Percentiles rank a stretch among this genome's conserved stretches.
Evolutionary conservation across 345 rosid species (phyloP).

Genomic region (Boechera retrofracta): DNA sequence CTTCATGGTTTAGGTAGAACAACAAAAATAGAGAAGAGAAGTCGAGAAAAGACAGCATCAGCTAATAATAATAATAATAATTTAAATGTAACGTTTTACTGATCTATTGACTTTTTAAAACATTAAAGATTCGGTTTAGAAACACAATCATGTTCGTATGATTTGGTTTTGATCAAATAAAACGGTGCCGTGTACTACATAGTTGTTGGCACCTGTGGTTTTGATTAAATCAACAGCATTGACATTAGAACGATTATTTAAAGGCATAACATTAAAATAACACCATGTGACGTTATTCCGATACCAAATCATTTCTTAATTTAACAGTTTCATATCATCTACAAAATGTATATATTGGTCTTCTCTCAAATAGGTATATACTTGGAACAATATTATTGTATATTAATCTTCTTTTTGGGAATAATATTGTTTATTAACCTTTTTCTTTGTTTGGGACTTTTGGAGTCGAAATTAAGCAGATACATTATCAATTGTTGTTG

Average conservation of each 20-base stretch:
- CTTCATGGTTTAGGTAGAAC: slow-evolving; percentile 3
- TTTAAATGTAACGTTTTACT: slow-evolving; percentile 26
- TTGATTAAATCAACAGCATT: slow-evolving; percentile 35
- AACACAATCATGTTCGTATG: slow-evolving; percentile 30
- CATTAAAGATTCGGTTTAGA: slow-evolving; percentile 29
- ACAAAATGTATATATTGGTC: background rate
- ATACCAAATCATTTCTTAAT: background rate
- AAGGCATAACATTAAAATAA: background rate
- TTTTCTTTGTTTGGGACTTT: background rate
- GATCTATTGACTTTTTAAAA: background rate
- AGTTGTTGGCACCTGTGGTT: slow-evolving; percentile 1
- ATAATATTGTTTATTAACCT: background rate
- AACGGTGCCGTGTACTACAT: background rate
- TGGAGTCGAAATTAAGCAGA: background rate
- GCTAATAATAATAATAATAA: background rate
- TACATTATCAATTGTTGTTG: background rate
- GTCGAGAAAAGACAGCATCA: background rate
- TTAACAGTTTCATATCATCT: background rate
- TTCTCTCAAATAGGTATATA: slow-evolving; percentile 6
- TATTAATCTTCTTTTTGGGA: background rate
- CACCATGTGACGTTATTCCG: slow-evolving; percentile 17
- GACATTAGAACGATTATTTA: slow-evolving; percentile 2
- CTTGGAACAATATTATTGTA: background rate
- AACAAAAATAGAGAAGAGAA: background rate
- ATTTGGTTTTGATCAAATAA: background rate